Evolutionary conservation across 2,329 filamentous ascomycete genomes (phyloP).

Genomic region (Gnomoniopsis sp.): DNA sequence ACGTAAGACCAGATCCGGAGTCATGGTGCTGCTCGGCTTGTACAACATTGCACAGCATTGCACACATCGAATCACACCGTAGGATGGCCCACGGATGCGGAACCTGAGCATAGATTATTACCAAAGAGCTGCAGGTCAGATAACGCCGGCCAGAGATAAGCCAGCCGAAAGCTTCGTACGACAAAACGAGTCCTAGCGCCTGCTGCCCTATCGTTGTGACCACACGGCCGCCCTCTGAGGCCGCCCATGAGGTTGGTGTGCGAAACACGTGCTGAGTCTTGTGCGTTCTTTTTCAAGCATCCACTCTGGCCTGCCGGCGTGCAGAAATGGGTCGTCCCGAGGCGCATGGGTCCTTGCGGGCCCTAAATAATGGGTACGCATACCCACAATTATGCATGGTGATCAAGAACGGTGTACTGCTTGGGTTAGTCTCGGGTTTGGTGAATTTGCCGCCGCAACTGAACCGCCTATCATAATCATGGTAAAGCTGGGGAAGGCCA

Average conservation of each 20-base stretch:
- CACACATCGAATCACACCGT: not conserved
- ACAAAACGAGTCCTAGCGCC: not conserved
- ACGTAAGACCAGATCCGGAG: no score
- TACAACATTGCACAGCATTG: no score
- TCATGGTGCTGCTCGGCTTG: no score
- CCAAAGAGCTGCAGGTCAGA: not conserved
- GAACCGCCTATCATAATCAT: no score
- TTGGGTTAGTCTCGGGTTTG: no score
- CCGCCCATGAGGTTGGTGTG: not conserved
- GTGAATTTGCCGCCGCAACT: no score
- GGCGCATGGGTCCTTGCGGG: not conserved
- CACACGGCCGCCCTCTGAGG: no score
- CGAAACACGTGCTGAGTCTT: not conserved
- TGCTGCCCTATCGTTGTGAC: not conserved
- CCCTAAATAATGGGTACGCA: not conserved
- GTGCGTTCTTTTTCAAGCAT: not conserved
- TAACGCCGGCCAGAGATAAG: no score
- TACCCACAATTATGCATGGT: not conserved
- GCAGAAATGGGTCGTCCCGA: constrained; percentile 13
- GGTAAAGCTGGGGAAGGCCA: no score
- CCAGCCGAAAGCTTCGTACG: no score
- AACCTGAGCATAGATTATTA: not conserved
- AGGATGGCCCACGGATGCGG: not conserved
- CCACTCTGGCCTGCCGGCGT: not conserved
- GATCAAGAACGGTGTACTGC: not conserved